Evolutionary conservation across 2,329 filamentous ascomycete species (phyloP), one percentile per base, ranked within the genome.

Genomic region (Teratosphaeria epicoccoides): DNA sequence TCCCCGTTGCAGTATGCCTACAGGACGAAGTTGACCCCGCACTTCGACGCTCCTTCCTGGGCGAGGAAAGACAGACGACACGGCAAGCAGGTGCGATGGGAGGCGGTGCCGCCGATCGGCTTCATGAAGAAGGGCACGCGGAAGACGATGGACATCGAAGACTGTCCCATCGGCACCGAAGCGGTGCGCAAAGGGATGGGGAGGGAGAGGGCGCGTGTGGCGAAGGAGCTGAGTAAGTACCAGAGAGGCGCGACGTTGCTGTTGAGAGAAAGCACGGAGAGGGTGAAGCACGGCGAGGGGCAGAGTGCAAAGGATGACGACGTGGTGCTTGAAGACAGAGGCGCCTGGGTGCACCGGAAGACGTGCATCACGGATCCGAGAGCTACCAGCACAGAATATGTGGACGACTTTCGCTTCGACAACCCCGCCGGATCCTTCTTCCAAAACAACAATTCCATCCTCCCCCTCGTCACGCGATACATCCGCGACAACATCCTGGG

Each of bases 371-470:
- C 90, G 3, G 83, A 96, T 71, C 81, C 82, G 67, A 95, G 91
- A 59, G 85, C 80, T 57, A 86, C 78, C 48, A 84, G 87, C 3
- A 90, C 86, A 25, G 93, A 98, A 70, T 96, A 94, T 71, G 80
- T 98, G 56, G 88, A 85, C 64, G 73, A 82, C 68, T 93, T 85
- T 73, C 75, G 83, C 64, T 95, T 98, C 73, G 84, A 84, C 67
- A 97, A 95, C 73, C 88, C 87, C 2, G 93, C 93, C 10, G 90
- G 90, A 54, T 83, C 88, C 49, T 98, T 98, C 75, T 98, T 98
- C 80, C 93, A 98, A 67, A 98, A 98, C 77, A 98, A 98, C 79
- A 97, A 97, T 76, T 94, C 89, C 51, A 97, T 98, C 70, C 83
- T 98, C 23, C 82, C 87, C 25, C 72, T 75, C 14, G 95, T 97